Evolutionary conservation across 2,329 filamentous ascomycete species (phyloP).

Genomic region (Laburnicola sp.): DNA sequence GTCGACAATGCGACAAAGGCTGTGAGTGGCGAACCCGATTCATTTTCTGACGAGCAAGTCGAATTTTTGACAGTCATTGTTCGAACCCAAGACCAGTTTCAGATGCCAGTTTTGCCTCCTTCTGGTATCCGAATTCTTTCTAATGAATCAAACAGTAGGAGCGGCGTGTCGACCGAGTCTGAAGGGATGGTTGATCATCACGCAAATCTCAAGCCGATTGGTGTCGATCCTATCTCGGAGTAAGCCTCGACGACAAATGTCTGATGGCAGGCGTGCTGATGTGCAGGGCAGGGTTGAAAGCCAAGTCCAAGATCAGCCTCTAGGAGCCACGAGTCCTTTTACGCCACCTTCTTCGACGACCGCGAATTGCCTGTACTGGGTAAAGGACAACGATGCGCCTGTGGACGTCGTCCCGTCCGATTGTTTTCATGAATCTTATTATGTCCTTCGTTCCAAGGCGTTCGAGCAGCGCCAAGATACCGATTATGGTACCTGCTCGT

Average conservation of each 20-base stretch:
- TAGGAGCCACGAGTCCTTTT: conserved; percentile 25
- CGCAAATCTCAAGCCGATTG: conserved; percentile 41
- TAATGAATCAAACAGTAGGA: conserved; percentile 57
- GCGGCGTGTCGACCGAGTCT: conserved; percentile 53
- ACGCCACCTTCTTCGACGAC: conserved; percentile 17
- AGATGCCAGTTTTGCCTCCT: conserved; percentile 37
- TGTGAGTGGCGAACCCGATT: conserved; percentile 46
- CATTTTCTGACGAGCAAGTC: conserved; percentile 58
- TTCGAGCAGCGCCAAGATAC: conserved; percentile 54
- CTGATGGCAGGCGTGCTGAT: conserved; percentile 24
- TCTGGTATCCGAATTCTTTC: conserved; percentile 54
- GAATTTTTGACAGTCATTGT: conserved; percentile 58
- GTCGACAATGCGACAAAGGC: conserved; percentile 35
- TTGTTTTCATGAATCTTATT: conserved; percentile 54
- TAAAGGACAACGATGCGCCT: conserved; percentile 53
- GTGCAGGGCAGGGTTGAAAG: conserved; percentile 25
- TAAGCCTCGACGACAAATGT: conserved; percentile 29
- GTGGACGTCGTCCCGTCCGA: conserved; percentile 49
- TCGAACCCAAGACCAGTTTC: conserved; percentile 44
- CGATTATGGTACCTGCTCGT: conserved; percentile 51
- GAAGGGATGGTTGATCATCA: conserved; percentile 47
- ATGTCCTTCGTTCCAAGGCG: conserved; percentile 53
- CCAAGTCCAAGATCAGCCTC: conserved; percentile 22
- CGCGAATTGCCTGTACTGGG: conserved; percentile 51
- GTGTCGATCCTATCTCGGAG: conserved; percentile 35